Percentiles rank a stretch among this genome's conserved stretches.
These are phyloP conservation scores for Sisymbrium altissimum DNA, from an alignment of 345 rosid genomes.

Conservation along the genomic window DNA sequence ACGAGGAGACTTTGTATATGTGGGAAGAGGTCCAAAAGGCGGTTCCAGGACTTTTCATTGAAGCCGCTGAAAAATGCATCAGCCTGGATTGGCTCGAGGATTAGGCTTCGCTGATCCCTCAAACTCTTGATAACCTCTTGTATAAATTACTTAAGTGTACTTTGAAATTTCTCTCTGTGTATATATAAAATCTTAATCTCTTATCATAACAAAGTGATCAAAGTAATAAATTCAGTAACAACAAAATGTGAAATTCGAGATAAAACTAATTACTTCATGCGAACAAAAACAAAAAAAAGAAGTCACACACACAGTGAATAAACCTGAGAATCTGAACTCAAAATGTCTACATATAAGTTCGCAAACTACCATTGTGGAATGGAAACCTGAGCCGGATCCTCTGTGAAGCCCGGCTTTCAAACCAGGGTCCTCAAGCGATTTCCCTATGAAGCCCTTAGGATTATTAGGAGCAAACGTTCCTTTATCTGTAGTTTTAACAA, in stretches of 20 bases:
- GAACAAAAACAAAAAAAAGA: no score
- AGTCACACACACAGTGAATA: no score
- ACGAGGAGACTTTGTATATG: constrained; percentile 43
- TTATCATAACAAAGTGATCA: no score
- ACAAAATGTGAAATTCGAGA: background rate
- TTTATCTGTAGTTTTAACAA: no score
- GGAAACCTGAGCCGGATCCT: no score
- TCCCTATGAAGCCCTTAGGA: no score
- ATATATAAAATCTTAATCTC: background rate
- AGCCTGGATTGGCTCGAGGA: constrained; percentile 68
- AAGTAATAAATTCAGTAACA: background rate
- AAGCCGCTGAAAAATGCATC: constrained; percentile 59
- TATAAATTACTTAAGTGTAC: background rate
- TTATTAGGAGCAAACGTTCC: no score
- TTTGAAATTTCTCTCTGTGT: background rate
- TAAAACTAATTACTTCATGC: background rate
- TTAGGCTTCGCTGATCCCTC: constrained; percentile 16
- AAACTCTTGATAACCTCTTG: background rate
- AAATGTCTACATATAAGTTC: no score
- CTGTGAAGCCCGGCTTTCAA: no score
- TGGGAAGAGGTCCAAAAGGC: constrained; percentile 52
- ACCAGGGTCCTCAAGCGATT: no score
- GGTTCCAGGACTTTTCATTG: constrained; percentile 44
- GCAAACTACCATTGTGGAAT: no score
- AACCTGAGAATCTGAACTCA: no score